Evolutionary conservation across 2,329 filamentous ascomycete genomes (phyloP), one percentile per base, ranked within the genome.

Genomic region (Mariannaea elegans): DNA sequence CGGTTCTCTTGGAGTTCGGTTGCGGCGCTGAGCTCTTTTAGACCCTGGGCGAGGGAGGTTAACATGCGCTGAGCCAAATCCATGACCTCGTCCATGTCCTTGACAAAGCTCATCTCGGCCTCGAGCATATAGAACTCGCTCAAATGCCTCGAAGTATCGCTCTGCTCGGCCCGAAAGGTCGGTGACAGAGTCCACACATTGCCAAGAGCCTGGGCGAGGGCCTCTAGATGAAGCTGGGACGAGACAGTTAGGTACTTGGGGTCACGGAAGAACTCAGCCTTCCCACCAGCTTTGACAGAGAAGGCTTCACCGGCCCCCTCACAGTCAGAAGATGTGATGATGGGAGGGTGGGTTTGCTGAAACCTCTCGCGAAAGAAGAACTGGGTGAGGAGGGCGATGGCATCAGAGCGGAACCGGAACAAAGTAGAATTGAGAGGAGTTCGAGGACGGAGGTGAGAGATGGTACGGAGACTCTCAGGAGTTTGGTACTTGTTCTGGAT

Each of bases 121-220:
- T 99, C 95, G 2, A 99, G 85, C 95, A 99, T 98, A 78, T 98
- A 98, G 72, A 99, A 98, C 73, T 99, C 95, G 79, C 93, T 97
- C 62, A 99, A 82, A 77, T 99, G 95, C 24, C 95, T 88, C 6
- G 93, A 89, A 0, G 95, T 98, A 72, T 98, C 94, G 76, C 93
- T 97, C 73, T 89, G 89, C 76, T 97, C 95, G 4, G 95, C 95
- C 34, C 95, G 88, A 73, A 99, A 99, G 0, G 93, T 96, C 3
- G 95, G 95, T 4, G 94, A 95, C 10, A 99, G 79, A 1, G 94
- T 91, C 94, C 95, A 99, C 7, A 98, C 95, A 68, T 91, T 92
- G 36, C 92, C 92, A 27, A 97, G 84, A 18, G 94, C 89, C 70
- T 97, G 93, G 0, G 94, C 89, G 57, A 97, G 85, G 3, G 95